Base-by-base conservation (phyloP, 768 basidiomycete species). In the Amanita polypyramis region DNA sequence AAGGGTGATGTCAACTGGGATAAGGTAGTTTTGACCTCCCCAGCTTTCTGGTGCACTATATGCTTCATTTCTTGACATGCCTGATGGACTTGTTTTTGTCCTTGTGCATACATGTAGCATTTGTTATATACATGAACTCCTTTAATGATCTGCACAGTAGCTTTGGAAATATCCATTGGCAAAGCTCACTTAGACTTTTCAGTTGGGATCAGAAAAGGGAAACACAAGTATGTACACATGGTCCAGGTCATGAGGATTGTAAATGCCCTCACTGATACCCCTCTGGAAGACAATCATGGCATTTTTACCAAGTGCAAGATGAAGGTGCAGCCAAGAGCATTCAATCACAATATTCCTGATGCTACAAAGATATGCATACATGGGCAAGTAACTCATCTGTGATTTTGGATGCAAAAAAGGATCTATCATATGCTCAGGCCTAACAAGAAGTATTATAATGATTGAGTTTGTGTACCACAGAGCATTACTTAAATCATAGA, bases 261-360 rank as follows among this genome's bases (percentile, higher is more conserved):
- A 57, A 32, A 51, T 12, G 4, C 51, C 53, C 25, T 37, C 41
- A 5, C 43, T 48, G 7, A 40, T 49, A 7, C 51, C 54, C 27
- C 51, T 32, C 17, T 54, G 41, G 46, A 55, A 55, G 9, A 51
- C 14, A 21, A 48, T 34, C 9, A 56, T 47, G 35, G 51, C 51
- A 45, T 58, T 58, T 10, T 55, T 48, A n/a, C 51, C 57, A 34
- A 47, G 56, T 21, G 57, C 49, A 4, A 57, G 23, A 5, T 38
- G 49, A 6, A 60, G 38, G 12, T 42, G 17, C n/a, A 57, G 51
- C 60, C 60, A 60, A 20, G 52, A 54, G 11, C 52, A 43, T 38
- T 59, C 55, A 21, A 56, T 50, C 8, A 43, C 15, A 19, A 59
- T 59, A 39, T 59, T 58, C 20, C 47, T 52, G 1, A 58, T 43